Evolutionary conservation across 164 flowering plant genomes (phyloP).

Genomic region (Vitis rupestris): DNA sequence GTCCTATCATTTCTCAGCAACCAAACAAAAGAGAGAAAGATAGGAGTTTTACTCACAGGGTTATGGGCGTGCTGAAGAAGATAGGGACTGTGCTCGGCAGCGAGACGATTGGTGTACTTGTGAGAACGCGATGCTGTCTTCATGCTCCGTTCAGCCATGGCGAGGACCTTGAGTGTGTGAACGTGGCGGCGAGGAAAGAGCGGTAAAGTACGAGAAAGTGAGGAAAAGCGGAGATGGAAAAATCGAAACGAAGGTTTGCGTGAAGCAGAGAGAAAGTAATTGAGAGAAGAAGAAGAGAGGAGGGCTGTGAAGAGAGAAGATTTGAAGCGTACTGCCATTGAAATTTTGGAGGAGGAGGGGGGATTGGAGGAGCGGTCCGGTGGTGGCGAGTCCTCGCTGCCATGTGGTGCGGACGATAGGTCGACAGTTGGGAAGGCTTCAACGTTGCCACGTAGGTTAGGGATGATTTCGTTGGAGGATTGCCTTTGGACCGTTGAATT

Average conservation of each 20-base stretch:
- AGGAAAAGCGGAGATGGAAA: not conserved
- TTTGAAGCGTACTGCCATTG: not conserved
- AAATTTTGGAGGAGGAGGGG: not conserved
- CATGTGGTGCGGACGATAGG: too few species aligned
- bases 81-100: conserved; percentile 90
- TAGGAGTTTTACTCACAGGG: conserved; percentile 43
- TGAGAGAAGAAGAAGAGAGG: conserved; percentile 23
- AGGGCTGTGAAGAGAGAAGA: not conserved
- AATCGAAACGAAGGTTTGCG: not conserved
- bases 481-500: too few species aligned
- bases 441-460: too few species aligned
- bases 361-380: not conserved
- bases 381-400: not conserved
- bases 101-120: conserved; percentile 72
- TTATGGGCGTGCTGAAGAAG: conserved; percentile 98
- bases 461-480: too few species aligned
- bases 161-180: conserved; percentile 31
- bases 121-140: conserved; percentile 27
- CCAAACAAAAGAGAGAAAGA: not conserved
- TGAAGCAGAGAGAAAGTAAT: conserved; percentile 11
- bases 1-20: not conserved
- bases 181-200: conserved; percentile 21
- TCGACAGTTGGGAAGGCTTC: too few species aligned
- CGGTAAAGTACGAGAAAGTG: conserved; percentile 7
- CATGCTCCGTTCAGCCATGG: conserved; percentile 58